A percentile compares a stretch with the other conserved stretches of the same genome.
These are phyloP conservation scores for Volvox africanus DNA, from an alignment of 139 green algal species.

Conservation along the genomic window DNA sequence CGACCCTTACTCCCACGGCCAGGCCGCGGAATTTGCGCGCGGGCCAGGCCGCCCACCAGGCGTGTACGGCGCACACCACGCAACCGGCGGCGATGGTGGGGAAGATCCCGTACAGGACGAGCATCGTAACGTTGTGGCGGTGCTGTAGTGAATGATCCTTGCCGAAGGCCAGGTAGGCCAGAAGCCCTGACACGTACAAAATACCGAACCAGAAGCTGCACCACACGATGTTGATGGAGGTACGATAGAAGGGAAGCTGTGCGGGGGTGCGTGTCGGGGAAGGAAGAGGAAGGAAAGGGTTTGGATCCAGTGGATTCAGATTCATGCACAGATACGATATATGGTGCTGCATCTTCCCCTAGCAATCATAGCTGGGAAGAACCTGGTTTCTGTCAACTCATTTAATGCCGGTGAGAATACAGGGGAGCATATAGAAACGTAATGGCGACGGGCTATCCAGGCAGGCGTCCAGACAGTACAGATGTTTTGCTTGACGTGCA, in stretches of 20 bases:
- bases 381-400: no score
- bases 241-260: conserved; percentile 41
- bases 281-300: neutral
- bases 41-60: conserved; percentile 3
- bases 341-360: no score
- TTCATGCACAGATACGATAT: no score
- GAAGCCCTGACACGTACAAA: neutral
- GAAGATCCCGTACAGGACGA: conserved; percentile 54
- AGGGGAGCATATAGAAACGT: no score
- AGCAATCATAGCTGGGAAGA: no score
- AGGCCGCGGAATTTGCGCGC: conserved; percentile 29
- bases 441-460: no score
- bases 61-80: neutral
- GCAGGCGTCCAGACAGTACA: no score
- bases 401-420: no score
- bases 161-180: neutral
- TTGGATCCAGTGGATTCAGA: neutral
- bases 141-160: neutral
- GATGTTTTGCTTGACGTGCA: no score
- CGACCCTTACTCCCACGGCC: neutral
- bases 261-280: neutral
- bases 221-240: neutral
- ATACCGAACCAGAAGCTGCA: conserved; percentile 41
- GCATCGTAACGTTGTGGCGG: neutral
- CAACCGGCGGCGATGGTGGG: conserved; percentile 35